phyloP scores from a whole-genome alignment of 1,139 yeast genomes.

The Zygoascus hellenicus region DNA sequence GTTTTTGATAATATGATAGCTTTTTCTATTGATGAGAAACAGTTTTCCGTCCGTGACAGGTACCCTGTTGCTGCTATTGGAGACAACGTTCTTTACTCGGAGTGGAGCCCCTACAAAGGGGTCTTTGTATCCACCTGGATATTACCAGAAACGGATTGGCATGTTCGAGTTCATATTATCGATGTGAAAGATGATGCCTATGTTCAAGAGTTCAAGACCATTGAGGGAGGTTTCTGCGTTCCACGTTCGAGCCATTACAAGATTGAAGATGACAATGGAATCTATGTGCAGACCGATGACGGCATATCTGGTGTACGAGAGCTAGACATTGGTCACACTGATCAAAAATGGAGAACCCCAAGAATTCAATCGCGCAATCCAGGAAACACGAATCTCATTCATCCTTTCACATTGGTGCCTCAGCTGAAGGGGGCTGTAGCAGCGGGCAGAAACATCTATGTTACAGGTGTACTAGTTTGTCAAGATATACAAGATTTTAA shows the following conservation, averaged over 20 bases:
- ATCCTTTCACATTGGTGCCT: constrained; percentile 22
- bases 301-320: constrained; percentile 11
- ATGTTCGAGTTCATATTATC: constrained; percentile 27
- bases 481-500: background rate
- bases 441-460: constrained; percentile 15
- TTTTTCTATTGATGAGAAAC: constrained; percentile 19
- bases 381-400: constrained; percentile 29
- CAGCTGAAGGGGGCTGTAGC: constrained; percentile 18
- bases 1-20: constrained; percentile 23
- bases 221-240: constrained; percentile 27
- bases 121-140: constrained; percentile 29
- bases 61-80: constrained; percentile 24
- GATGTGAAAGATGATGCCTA: constrained; percentile 10
- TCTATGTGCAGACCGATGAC: constrained; percentile 2
- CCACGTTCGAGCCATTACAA: constrained; percentile 6
- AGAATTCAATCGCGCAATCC: constrained; percentile 21
- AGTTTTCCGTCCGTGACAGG: constrained; percentile 19
- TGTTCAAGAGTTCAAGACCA: constrained; percentile 17
- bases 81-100: constrained; percentile 22
- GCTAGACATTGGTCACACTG: background rate
- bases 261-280: constrained; percentile 5
- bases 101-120: constrained; percentile 27
- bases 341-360: constrained; percentile 13
- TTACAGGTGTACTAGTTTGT: constrained; percentile 19
- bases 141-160: constrained; percentile 23